A percentile compares a stretch with the other conserved stretches of the same genome.
These are phyloP conservation scores for Triadica sebifera DNA, from an alignment of 345 rosid genomes.

Conservation along the genomic window DNA sequence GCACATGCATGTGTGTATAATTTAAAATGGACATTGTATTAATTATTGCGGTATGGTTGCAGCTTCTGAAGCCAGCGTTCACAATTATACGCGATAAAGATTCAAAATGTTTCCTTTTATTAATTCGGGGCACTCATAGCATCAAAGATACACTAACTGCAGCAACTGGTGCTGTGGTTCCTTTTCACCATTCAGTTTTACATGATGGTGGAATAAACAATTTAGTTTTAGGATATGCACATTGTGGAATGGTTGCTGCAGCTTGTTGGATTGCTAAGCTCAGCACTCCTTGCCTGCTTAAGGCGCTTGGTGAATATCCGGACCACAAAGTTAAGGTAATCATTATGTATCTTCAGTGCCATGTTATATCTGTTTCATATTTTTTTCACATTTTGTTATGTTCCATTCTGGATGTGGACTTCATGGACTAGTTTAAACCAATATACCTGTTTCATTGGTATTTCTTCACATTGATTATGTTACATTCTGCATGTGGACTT, in stretches of 20 bases:
- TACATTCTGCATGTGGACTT: background rate
- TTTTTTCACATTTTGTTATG: background rate
- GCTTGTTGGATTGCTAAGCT: conserved; percentile 98
- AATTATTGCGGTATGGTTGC: conserved; percentile 30
- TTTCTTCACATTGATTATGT: background rate
- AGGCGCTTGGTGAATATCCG: conserved; percentile 67
- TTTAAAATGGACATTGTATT: conserved; percentile 6
- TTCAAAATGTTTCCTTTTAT: conserved; percentile 62
- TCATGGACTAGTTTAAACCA: background rate
- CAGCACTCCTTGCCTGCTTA: conserved; percentile 70
- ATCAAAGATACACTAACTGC: conserved; percentile 97
- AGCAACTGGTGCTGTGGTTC: conserved; percentile 96
- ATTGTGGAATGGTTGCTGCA: conserved; percentile 99
- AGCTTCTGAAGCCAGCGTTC: conserved; percentile 97
- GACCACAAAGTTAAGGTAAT: conserved; percentile 77
- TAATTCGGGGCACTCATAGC: conserved; percentile 97
- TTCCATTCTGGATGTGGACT: background rate
- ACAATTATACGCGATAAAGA: conserved; percentile 70
- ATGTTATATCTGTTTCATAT: background rate
- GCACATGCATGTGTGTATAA: background rate
- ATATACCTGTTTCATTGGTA: background rate
- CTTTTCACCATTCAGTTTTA: conserved; percentile 95
- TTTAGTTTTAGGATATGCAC: conserved; percentile 95
- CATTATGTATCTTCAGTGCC: conserved; percentile 1
- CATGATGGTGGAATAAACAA: conserved; percentile 94